Evolutionary conservation across 306 rosid genomes (phyloP).

Genomic region (Fragaria nilgerrensis): DNA sequence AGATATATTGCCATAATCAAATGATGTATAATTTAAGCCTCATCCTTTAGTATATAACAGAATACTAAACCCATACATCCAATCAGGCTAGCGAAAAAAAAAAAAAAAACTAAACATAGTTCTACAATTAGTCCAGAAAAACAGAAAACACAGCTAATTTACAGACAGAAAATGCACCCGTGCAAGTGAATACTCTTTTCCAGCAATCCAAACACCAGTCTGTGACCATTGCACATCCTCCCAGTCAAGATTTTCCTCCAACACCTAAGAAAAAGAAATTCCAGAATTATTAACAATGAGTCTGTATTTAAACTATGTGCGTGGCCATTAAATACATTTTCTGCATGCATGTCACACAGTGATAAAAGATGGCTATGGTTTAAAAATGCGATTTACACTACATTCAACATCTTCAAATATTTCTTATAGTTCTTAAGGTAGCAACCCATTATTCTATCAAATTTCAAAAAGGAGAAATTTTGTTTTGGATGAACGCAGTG

Average conservation of each 20-base stretch:
- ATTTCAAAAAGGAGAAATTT: neutral
- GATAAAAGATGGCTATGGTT: neutral
- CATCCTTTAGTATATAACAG: neutral
- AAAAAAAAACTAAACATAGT: neutral
- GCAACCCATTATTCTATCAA: neutral
- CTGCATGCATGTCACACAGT: neutral
- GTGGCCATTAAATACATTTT: neutral
- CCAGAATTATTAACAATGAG: neutral
- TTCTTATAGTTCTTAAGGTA: neutral
- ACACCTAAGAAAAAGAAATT: constrained; percentile 44
- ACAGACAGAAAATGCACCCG: constrained; percentile 86
- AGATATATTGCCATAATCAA: neutral
- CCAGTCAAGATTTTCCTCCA: constrained; percentile 94
- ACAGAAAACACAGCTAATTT: constrained; percentile 35
- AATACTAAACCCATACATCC: neutral
- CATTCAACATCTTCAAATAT: neutral
- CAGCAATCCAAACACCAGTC: constrained; percentile 93
- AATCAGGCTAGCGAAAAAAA: neutral
- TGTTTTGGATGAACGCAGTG: neutral
- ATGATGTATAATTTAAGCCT: too few relatives aligned
- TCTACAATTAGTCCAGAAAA: neutral
- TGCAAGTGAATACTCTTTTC: constrained; percentile 85
- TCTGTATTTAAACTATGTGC: neutral
- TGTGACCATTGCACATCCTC: constrained; percentile 99
- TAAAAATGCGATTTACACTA: neutral